These are phyloP conservation scores for Gossypium thurberi DNA, from an alignment of 345 rosid genomes.

Conservation along the genomic window DNA sequence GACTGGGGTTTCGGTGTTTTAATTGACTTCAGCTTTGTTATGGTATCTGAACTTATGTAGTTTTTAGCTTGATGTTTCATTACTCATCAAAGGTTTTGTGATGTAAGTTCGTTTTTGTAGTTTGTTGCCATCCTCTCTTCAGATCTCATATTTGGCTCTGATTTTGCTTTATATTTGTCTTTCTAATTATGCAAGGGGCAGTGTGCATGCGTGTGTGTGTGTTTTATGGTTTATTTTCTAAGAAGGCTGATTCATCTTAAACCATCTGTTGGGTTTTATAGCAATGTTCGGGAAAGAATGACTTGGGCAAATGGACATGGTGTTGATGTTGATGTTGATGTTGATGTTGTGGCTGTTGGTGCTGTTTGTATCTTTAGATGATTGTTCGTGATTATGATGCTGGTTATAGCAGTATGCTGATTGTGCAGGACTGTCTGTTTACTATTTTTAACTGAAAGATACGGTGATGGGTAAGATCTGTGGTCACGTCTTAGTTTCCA, in stretches of 20 bases:
- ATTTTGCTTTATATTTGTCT: not conserved
- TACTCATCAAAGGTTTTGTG: constrained; percentile 8
- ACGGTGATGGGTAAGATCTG: constrained; percentile 37
- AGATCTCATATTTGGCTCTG: not conserved
- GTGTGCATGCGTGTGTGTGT: not conserved
- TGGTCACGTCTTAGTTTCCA: constrained; percentile 20
- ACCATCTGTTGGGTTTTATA: constrained; percentile 52
- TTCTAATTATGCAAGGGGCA: not conserved
- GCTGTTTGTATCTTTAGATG: constrained; percentile 57
- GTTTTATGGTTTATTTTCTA: not conserved
- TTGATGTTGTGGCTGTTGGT: constrained; percentile 71
- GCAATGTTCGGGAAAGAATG: constrained; percentile 51
- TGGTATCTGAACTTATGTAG: constrained; percentile 15
- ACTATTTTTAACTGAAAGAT: constrained; percentile 25
- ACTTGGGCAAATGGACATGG: constrained; percentile 42
- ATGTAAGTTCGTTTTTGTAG: constrained; percentile 5
- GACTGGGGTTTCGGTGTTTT: constrained; percentile 24
- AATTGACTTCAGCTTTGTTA: constrained; percentile 16
- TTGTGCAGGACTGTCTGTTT: constrained; percentile 23
- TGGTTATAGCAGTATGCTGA: constrained; percentile 27
- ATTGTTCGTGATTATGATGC: constrained; percentile 49
- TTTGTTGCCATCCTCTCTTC: not conserved
- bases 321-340: constrained; percentile 56
- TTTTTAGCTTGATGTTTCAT: constrained; percentile 14
- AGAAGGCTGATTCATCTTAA: constrained; percentile 27